Evolutionary conservation across 1,139 yeast genomes (phyloP).

Genomic region (Cylindricascospora bacillispora): DNA sequence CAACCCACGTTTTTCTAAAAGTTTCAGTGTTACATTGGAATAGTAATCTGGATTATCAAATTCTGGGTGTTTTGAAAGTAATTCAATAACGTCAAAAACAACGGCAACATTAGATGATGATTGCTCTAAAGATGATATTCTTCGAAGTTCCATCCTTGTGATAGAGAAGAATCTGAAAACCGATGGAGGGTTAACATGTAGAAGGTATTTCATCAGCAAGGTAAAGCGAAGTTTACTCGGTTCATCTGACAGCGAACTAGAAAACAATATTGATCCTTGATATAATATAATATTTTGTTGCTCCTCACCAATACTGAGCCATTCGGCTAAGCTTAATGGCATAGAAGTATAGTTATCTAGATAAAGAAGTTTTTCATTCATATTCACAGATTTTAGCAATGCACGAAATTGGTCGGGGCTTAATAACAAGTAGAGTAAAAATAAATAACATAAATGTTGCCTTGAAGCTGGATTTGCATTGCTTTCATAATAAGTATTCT

Average conservation of each 20-base stretch:
- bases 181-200: conserved; percentile 27
- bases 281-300: conserved; percentile 36
- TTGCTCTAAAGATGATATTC: conserved; percentile 22
- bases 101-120: conserved; percentile 20
- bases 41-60: conserved; percentile 15
- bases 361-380: conserved; percentile 26
- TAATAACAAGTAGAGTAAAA: conserved; percentile 42
- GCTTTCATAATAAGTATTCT: conserved; percentile 29
- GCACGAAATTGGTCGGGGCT: conserved; percentile 38
- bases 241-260: conserved; percentile 38
- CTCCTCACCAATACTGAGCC: conserved; percentile 31
- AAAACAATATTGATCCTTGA: conserved; percentile 43
- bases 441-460: conserved; percentile 34
- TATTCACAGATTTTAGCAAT: conserved; percentile 35
- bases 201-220: conserved; percentile 34
- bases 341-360: conserved; percentile 31
- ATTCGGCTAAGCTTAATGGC: conserved; percentile 39
- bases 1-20: conserved; percentile 22
- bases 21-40: conserved; percentile 16
- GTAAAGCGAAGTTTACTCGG: conserved; percentile 42
- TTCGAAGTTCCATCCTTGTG: conserved; percentile 32
- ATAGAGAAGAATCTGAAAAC: conserved; percentile 36
- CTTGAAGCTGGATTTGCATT: conserved; percentile 7
- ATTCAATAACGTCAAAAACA: conserved; percentile 25
- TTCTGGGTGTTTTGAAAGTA: conserved; percentile 24